These are phyloP conservation scores for Zychaea mexicana DNA, from an alignment of 371 early-diverging fungal species.

Conservation along the genomic window DNA sequence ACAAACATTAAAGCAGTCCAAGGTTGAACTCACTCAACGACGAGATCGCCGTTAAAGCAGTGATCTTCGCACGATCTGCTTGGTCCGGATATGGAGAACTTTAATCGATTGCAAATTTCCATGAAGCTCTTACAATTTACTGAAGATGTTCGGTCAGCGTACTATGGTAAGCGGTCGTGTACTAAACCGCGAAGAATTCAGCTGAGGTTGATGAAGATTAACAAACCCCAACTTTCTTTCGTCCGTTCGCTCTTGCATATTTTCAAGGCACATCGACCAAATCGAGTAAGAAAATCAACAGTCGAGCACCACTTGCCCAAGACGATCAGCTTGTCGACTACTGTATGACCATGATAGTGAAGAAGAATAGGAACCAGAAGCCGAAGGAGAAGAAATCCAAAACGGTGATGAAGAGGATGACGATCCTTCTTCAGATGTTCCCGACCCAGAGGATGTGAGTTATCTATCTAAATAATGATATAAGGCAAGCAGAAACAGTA, in stretches of 20 bases:
- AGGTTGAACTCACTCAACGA: conserved; percentile 7
- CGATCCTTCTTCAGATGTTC: conserved; percentile 43
- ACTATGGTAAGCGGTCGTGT: conserved; percentile 80
- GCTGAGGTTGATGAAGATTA: too few relatives aligned
- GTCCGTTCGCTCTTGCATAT: too few relatives aligned
- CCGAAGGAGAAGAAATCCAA: conserved; percentile 84
- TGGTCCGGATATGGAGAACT: conserved; percentile 14
- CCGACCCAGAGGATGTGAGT: conserved; percentile 47
- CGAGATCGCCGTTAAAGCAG: conserved; percentile 21
- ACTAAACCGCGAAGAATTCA: not conserved
- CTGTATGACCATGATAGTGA: conserved; percentile 90
- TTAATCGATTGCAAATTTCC: conserved; percentile 19
- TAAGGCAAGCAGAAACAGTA: too few relatives aligned
- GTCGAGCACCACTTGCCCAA: conserved; percentile 63
- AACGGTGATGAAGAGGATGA: conserved; percentile 80
- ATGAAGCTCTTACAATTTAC: conserved; percentile 77
- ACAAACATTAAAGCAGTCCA: conserved; percentile 1
- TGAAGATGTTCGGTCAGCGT: conserved; percentile 77
- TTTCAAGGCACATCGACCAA: conserved; percentile 87
- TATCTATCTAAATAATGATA: too few relatives aligned
- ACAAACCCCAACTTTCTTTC: not conserved
- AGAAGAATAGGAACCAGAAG: conserved; percentile 91
- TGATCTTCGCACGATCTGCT: conserved; percentile 19
- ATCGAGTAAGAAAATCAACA: conserved; percentile 51
- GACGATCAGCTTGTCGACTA: conserved; percentile 65